Evolutionary conservation across 1,284 basidiomycete genomes (phyloP), one percentile per base, ranked within the genome.

Genomic region (Butyriboletus appendiculatus): DNA sequence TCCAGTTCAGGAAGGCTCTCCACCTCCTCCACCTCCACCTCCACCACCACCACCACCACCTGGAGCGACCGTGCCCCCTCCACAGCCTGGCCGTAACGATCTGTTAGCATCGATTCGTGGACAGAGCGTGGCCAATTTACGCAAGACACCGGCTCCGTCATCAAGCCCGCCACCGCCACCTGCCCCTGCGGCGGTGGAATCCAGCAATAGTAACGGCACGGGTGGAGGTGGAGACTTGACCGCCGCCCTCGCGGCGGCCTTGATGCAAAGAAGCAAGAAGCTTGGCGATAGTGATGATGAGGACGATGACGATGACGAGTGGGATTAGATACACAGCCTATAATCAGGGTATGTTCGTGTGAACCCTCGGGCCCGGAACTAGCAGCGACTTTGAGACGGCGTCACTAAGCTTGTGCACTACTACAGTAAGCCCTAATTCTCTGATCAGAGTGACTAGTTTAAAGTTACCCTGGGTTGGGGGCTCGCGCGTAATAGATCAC

Each of bases 281-380:
- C 79, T 98, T 69, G 94, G 92, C 5, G 93, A 94, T 61, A 92
- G 86, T 62, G 93, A 95, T 62, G 93, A 94, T 3, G 94, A 97
- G 39, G 94, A 95, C 12, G 91, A 92, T 7, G 91, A 91, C 35
- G 91, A 93, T 41, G 91, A 92, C 50, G 91, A 92, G 54, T 94
- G 92, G 92, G 92, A 69, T 56, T 71, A 67, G 49, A 46, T 54
- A 44, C 48, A 55, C 52, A 51, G 45, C 26, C 35, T 46, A 49
- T 53, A 50, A 57, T 60, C 4, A 40, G 20, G 41, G 28, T 44
- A 10, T 24, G 20, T 43, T 48, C 38, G n/a, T 39, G 33, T 11
- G 14, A 46, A 44, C 47, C 35, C 41, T 57, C 14, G 28, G 14
- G 39, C 40, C 33, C 34, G 53, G 30, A 18, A 43, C 49, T 4